phyloP scores from a whole-genome alignment of 1,139 yeast species.

The Kodamaea ohmeri region DNA sequence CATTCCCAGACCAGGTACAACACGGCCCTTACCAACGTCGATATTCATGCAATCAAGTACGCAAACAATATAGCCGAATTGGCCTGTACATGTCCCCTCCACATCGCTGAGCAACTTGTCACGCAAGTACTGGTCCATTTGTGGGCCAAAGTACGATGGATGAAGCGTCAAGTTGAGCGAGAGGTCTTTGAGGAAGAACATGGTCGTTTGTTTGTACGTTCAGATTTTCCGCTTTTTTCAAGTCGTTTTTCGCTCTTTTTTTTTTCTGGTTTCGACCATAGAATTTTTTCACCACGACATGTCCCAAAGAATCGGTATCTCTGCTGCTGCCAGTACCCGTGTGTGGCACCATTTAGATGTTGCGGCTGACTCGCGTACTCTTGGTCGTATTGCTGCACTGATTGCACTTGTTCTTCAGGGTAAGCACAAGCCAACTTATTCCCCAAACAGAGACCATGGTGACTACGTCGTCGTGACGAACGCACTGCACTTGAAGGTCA shows the following conservation, averaged over 20 bases:
- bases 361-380: conserved; percentile 76
- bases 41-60: conserved; percentile 93
- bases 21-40: conserved; percentile 92
- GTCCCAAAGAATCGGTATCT: conserved; percentile 59
- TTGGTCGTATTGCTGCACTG: conserved; percentile 89
- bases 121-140: conserved; percentile 90
- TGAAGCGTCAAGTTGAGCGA: conserved; percentile 89
- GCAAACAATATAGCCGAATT: conserved; percentile 95
- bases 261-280: neutral
- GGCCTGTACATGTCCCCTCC: conserved; percentile 98
- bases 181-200: conserved; percentile 71
- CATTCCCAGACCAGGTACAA: conserved; percentile 84
- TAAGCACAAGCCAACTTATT: conserved; percentile 89
- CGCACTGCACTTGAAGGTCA: conserved; percentile 72
- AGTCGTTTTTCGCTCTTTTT: conserved; percentile 3
- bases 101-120: conserved; percentile 91
- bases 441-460: conserved; percentile 78
- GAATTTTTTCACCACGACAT: conserved; percentile 21
- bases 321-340: conserved; percentile 76
- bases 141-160: conserved; percentile 97
- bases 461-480: conserved; percentile 97
- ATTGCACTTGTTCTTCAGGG: conserved; percentile 90
- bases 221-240: conserved; percentile 2
- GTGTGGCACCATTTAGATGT: conserved; percentile 96
- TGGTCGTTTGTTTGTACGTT: conserved; percentile 14